Evolutionary conservation across 2,329 filamentous ascomycete species (phyloP), one percentile per base, ranked within the genome.

Genomic region (Botrytis aclada): DNA sequence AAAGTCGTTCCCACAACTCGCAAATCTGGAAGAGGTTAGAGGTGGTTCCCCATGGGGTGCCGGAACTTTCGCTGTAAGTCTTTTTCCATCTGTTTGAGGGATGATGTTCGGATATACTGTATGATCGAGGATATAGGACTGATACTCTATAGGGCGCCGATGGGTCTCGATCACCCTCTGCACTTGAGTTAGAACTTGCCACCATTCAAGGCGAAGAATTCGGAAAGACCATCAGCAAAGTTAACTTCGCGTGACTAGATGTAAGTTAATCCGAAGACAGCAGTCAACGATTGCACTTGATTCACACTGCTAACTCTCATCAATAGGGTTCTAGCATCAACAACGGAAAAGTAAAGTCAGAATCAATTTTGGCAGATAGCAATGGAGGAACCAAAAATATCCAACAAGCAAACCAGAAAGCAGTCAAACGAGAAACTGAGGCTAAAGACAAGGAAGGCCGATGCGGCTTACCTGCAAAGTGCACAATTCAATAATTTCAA

Each of bases 11-110:
- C 81, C 81, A 74, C 84, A 89, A 76, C 84, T 97, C 77, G 82
- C 90, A 77, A 91, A 95, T 84, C 83, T 97, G 51, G 81, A 81
- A 43, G 94, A 98, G 86, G 87, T 96, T 76, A 93, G 93, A 82
- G 96, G 96, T 80, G 96, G 96, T 75, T 90, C 88, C 74, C 87
- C 96, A 56, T 99, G 96, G 96, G 96, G 95, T 80, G 95, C 95
- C 47, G 96, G 96, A 81, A 97, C 95, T 77, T 97, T 97, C 79
- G 87, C 95, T 75, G 89, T 87, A 84, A 81, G 86, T 81, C 43
- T 41, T 58, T 58, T 41, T 66, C 20, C 2, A 12, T 47, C 29
- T 9, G 10, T 70, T n/a, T 18, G 72, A 61, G 34, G 58, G 4
- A n/a, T 16, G 4, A 1, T 16, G 32, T 39, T n/a, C 22, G 14